Percentiles rank a stretch among this genome's conserved stretches.
These are phyloP conservation scores for Phaffia australis DNA, from an alignment of 768 basidiomycete genomes.

Conservation along the genomic window DNA sequence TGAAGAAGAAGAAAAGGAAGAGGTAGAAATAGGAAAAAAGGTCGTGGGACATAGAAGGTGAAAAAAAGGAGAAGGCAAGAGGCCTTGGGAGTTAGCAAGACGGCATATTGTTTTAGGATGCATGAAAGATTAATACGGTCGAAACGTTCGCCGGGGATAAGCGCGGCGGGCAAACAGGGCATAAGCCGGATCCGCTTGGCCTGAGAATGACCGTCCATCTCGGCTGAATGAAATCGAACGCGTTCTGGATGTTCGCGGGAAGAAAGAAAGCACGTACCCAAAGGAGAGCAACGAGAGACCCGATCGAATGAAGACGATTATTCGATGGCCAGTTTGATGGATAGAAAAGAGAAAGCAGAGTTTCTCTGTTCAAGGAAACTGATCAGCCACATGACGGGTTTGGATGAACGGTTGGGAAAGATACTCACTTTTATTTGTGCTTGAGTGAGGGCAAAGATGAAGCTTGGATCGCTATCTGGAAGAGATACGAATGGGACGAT, in stretches of 20 bases:
- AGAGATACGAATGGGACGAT: background rate
- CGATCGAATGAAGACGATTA: background rate
- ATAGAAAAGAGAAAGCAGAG: background rate
- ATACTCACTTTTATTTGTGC: background rate
- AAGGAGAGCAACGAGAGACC: background rate
- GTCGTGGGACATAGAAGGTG: no score
- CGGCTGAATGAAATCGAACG: no score
- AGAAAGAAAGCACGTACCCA: background rate
- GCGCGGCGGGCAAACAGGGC: no score
- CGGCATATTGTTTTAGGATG: no score
- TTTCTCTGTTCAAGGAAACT: background rate
- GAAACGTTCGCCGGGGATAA: no score
- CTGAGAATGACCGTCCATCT: no score
- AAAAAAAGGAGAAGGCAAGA: no score
- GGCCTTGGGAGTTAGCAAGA: no score
- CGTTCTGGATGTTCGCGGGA: slow-evolving; percentile 6
- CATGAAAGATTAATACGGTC: no score
- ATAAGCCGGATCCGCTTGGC: no score
- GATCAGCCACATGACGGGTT: background rate
- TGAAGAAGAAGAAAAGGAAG: no score
- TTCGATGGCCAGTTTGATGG: background rate
- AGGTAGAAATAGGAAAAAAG: no score
- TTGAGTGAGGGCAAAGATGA: background rate
- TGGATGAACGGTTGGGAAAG: background rate
- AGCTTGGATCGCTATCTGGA: background rate